Evolutionary conservation across 2,329 filamentous ascomycete genomes (phyloP), one percentile per base, ranked within the genome.

Genomic region (Xylariaceae sp.): DNA sequence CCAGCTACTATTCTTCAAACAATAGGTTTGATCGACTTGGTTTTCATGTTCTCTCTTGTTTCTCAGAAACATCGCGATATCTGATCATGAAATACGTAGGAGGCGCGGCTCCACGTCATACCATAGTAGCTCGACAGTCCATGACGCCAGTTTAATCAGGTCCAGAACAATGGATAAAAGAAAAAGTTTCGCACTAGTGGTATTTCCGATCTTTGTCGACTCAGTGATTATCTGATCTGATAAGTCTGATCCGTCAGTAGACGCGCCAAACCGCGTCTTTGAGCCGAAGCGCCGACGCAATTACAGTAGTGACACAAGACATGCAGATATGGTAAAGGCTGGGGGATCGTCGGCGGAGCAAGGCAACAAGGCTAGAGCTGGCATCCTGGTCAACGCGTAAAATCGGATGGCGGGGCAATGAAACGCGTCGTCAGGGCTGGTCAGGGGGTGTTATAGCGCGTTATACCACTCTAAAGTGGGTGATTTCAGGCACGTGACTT

Each of bases 401-500:
- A 70, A 65, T 59, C 21, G 56, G 53, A 63, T 64, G 65, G 65
- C 61, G 64, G 66, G 67, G 62, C 58, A 51, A 33, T 51, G 3
- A 23, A 55, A 60, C 60, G 60, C 60, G 60, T 46, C 34, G 12
- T 9, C 23, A 46, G 37, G 36, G 33, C 58, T 46, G 34, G 12
- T 9, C 23, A 46, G 37, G 36, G 33, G 40, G 41, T 36, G 47
- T 14, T 24, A 34, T 53, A 49, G 56, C 66, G 67, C 63, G 65
- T 66, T 39, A 40, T 48, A 33, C 40, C 23, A 36, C 51, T 58
- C 56, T 62, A 33, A 28, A 56, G 37, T 34, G 49, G 51, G 40
- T 63, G 56, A 61, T 60, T 56, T n/a, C 14, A 9, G 8, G 9
- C 67, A 69, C 67, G 67, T 70, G 67, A 70, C 54, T 66, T 64